These are phyloP conservation scores for Kodamaea fukazawae DNA, from an alignment of 805 yeast species.

Conservation along the genomic window DNA sequence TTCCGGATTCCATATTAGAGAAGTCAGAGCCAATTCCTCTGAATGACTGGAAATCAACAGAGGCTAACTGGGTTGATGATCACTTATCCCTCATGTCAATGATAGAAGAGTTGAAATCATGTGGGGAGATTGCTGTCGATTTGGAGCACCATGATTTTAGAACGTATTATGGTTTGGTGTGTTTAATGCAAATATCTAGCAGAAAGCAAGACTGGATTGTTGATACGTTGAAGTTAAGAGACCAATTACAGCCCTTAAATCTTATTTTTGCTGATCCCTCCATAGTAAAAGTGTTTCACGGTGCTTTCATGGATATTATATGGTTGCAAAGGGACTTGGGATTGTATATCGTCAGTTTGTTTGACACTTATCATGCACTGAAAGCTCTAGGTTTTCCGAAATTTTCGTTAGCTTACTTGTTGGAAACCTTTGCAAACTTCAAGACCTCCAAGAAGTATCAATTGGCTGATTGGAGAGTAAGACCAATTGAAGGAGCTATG, in stretches of 20 bases:
- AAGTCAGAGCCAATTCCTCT: conserved; percentile 46
- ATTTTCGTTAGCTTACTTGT: conserved; percentile 77
- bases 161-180: conserved; percentile 85
- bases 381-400: conserved; percentile 74
- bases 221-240: conserved; percentile 79
- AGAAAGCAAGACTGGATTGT: conserved; percentile 80
- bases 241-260: conserved; percentile 66
- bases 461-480: conserved; percentile 91
- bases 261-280: conserved; percentile 75
- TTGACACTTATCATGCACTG: conserved; percentile 92
- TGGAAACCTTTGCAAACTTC: conserved; percentile 78
- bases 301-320: conserved; percentile 93
- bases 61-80: conserved; percentile 74
- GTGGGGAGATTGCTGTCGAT: conserved; percentile 81
- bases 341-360: conserved; percentile 78
- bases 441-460: conserved; percentile 93
- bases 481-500: conserved; percentile 81
- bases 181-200: conserved; percentile 88
- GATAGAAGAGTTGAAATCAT: conserved; percentile 49
- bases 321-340: conserved; percentile 98
- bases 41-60: conserved; percentile 61
- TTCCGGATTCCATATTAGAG: conserved; percentile 55
- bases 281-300: conserved; percentile 87
- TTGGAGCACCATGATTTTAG: conserved; percentile 94
- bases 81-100: conserved; percentile 47